A percentile compares a stretch with the other conserved stretches of the same genome.
phyloP scores from a whole-genome alignment of 257 asterid species.

The Vinca minor region DNA sequence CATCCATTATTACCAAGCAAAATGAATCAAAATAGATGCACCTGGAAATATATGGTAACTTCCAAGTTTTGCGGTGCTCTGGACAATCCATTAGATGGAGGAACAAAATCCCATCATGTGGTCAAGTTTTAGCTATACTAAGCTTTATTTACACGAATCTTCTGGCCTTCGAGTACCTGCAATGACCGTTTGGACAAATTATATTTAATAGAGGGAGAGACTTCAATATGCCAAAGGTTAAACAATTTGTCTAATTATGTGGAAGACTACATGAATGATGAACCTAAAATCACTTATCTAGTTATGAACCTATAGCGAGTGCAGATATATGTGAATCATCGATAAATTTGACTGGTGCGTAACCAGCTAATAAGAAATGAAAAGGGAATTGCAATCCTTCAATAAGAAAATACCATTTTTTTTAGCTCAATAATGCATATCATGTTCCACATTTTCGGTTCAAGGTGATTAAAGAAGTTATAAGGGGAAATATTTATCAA shows the following conservation, averaged over 20 bases:
- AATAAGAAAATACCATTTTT: neutral
- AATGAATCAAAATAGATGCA: neutral
- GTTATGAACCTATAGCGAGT: neutral
- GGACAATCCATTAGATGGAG: neutral
- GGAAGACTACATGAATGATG: neutral
- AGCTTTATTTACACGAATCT: conserved; percentile 82
- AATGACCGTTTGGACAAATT: conserved; percentile 3
- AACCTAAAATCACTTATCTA: neutral
- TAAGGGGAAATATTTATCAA: neutral
- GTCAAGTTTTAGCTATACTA: conserved; percentile 2
- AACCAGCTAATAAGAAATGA: neutral
- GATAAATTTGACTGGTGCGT: neutral
- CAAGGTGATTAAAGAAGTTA: neutral
- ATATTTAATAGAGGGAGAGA: neutral
- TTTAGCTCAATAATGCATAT: neutral
- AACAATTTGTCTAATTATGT: neutral
- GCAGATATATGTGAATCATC: neutral
- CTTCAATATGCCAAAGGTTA: neutral
- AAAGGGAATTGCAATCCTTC: neutral
- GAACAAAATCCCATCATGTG: conserved; percentile 1
- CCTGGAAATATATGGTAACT: neutral
- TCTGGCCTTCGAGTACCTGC: conserved; percentile 90
- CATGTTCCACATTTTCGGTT: neutral
- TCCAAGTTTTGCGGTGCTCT: neutral
- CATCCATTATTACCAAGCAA: neutral